Evolutionary conservation across 805 yeast genomes (phyloP).

Genomic region (Metschnikowia gruessii): DNA sequence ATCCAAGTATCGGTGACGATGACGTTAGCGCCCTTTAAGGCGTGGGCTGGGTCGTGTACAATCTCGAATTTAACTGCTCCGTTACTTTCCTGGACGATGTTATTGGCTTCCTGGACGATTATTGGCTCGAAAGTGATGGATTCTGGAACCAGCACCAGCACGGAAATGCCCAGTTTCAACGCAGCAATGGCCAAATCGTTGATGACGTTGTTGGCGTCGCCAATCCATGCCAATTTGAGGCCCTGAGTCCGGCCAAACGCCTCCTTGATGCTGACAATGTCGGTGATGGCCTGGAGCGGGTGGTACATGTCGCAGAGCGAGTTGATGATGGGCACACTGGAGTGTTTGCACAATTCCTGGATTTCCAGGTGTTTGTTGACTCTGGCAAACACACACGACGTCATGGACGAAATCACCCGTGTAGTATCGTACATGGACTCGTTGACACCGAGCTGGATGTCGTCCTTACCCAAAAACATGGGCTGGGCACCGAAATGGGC

Average conservation of each 20-base stretch:
- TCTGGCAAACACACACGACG: slow-evolving; percentile 95
- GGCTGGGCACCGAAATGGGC: slow-evolving; percentile 93
- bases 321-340: slow-evolving; percentile 88
- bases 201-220: slow-evolving; percentile 94
- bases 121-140: slow-evolving; percentile 59
- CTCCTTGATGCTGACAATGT: slow-evolving; percentile 82
- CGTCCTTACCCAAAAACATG: slow-evolving; percentile 94
- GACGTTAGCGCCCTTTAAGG: slow-evolving; percentile 72
- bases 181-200: slow-evolving; percentile 91
- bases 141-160: slow-evolving; percentile 80
- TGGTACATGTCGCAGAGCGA: slow-evolving; percentile 91
- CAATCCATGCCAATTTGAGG: slow-evolving; percentile 89
- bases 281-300: slow-evolving; percentile 95
- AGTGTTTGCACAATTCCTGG: slow-evolving; percentile 68
- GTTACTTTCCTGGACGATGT: slow-evolving; percentile 48
- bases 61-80: slow-evolving; percentile 43
- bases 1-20: slow-evolving; percentile 96
- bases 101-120: slow-evolving; percentile 52
- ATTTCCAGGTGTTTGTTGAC: slow-evolving; percentile 85
- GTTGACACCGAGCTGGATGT: slow-evolving; percentile 94
- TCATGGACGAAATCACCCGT: slow-evolving; percentile 89
- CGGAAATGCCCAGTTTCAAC: slow-evolving; percentile 77
- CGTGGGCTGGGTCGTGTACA: slow-evolving; percentile 70
- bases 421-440: slow-evolving; percentile 89
- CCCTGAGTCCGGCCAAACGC: slow-evolving; percentile 56